These are phyloP conservation scores for Apiotrichum veenhuisii DNA, from an alignment of 1,284 basidiomycete genomes.

Conservation along the genomic window DNA sequence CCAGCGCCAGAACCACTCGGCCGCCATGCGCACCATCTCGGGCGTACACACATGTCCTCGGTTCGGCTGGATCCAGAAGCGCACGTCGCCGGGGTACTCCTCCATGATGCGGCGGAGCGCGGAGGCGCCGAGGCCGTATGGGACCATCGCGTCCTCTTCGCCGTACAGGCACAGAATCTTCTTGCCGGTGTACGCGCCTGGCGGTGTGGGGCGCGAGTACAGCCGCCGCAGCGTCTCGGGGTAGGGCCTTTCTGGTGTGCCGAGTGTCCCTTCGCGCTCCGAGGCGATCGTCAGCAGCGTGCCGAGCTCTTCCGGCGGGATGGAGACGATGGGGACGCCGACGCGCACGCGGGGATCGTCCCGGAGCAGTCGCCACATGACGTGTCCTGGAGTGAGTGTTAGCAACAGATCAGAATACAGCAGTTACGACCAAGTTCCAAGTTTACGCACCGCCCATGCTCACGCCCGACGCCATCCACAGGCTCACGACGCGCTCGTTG, in stretches of 20 bases:
- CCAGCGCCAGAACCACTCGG: slow-evolving; percentile 43
- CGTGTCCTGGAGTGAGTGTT: slow-evolving; percentile 2
- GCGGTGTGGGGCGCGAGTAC: background rate
- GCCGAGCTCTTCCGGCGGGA: slow-evolving; percentile 60
- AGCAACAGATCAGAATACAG: background rate
- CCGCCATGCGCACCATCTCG: slow-evolving; percentile 43
- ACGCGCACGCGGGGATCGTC: slow-evolving; percentile 63
- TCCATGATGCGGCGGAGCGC: slow-evolving; percentile 36
- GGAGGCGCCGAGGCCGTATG: slow-evolving; percentile 24
- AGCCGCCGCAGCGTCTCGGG: background rate
- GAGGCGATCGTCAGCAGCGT: slow-evolving; percentile 53
- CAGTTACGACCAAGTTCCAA: background rate
- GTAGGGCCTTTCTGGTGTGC: slow-evolving; percentile 28
- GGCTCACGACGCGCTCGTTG: slow-evolving; percentile 61
- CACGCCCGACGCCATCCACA: slow-evolving; percentile 60
- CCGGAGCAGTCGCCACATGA: slow-evolving; percentile 16
- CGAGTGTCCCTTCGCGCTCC: background rate
- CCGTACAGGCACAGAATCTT: slow-evolving; percentile 66
- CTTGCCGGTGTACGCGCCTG: slow-evolving; percentile 58
- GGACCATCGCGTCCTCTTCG: slow-evolving; percentile 43
- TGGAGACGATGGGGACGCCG: slow-evolving; percentile 70
- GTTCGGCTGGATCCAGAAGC: slow-evolving; percentile 23
- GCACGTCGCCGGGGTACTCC: slow-evolving; percentile 25
- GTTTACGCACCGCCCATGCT: slow-evolving; percentile 51
- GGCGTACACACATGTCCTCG: slow-evolving; percentile 17